phyloP scores from a whole-genome alignment of 106 monocot genomes.

The Agapanthus africanus region DNA sequence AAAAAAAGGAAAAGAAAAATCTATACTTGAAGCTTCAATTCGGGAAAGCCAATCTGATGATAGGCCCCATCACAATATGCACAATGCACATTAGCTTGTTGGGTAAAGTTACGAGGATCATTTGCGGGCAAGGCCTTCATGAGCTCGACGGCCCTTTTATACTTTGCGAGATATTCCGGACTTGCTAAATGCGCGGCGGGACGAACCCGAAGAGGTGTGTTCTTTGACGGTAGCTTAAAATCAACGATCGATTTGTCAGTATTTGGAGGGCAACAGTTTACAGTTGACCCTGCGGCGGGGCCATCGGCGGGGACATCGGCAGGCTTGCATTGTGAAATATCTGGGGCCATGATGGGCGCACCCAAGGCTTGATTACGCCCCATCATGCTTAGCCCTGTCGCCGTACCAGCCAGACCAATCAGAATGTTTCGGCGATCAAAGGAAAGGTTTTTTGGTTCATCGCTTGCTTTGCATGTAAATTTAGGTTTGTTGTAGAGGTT shows the following conservation, averaged over 20 bases:
- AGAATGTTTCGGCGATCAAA: neutral
- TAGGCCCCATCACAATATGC: constrained; percentile 29
- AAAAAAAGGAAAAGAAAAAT: too few relatives aligned
- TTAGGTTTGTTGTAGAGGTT: too few relatives aligned
- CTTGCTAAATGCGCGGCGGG: neutral
- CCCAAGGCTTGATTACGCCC: neutral
- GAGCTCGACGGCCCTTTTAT: constrained; percentile 4
- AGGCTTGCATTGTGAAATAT: neutral
- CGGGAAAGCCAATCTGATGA: constrained; percentile 12
- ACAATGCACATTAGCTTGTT: constrained; percentile 36
- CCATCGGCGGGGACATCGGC: too few relatives aligned
- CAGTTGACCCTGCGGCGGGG: neutral
- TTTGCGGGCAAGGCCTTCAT: constrained; percentile 12
- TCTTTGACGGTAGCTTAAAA: neutral
- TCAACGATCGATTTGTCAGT: neutral
- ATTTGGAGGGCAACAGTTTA: constrained; percentile 9
- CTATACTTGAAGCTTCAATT: neutral
- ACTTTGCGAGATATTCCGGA: neutral
- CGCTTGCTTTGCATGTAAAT: too few relatives aligned
- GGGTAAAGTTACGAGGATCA: constrained; percentile 26
- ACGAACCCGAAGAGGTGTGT: neutral
- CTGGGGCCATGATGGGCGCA: neutral
- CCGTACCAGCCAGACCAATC: neutral
- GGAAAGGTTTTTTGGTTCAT: too few relatives aligned
- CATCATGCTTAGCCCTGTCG: neutral